phyloP scores from a whole-genome alignment of 208 protist species.

The Acanthamoeba castellanii region DNA sequence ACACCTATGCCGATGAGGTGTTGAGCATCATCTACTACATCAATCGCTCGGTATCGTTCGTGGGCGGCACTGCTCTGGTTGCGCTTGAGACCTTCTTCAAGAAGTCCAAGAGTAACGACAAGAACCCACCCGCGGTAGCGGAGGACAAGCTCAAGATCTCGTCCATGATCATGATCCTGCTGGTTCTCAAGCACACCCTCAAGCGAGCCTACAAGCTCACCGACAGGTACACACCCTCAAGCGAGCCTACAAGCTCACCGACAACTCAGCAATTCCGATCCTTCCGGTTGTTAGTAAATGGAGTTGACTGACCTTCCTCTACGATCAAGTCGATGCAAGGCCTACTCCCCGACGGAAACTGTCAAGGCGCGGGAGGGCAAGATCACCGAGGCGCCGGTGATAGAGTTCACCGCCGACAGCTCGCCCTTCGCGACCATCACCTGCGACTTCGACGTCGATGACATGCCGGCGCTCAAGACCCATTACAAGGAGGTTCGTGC shows the following conservation, averaged over 20 bases:
- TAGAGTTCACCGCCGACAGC: slow-evolving; percentile 43
- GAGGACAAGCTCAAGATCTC: slow-evolving; percentile 67
- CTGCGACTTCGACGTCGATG: slow-evolving; percentile 42
- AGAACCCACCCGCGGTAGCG: background rate
- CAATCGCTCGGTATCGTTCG: slow-evolving; percentile 55
- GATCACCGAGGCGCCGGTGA: slow-evolving; percentile 16
- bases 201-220: slow-evolving; percentile 62
- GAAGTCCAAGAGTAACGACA: background rate
- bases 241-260: slow-evolving; percentile 37
- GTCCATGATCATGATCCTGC: slow-evolving; percentile 61
- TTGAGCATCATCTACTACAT: slow-evolving; percentile 65
- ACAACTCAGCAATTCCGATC: background rate
- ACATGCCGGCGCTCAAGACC: background rate
- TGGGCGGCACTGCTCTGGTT: slow-evolving; percentile 35
- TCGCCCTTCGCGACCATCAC: slow-evolving; percentile 51
- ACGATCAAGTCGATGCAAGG: slow-evolving; percentile 44
- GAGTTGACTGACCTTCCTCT: background rate
- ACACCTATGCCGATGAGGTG: slow-evolving; percentile 69
- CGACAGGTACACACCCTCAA: slow-evolving; percentile 73
- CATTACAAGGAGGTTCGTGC: slow-evolving; percentile 65
- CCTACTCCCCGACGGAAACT: slow-evolving; percentile 31
- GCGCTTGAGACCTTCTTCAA: slow-evolving; percentile 46
- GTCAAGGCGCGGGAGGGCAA: slow-evolving; percentile 55
- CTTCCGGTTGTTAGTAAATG: background rate
- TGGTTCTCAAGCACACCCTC: slow-evolving; percentile 66